Base-by-base conservation (phyloP, 1,284 basidiomycete genomes). In the Microbotryum intermedium region DNA sequence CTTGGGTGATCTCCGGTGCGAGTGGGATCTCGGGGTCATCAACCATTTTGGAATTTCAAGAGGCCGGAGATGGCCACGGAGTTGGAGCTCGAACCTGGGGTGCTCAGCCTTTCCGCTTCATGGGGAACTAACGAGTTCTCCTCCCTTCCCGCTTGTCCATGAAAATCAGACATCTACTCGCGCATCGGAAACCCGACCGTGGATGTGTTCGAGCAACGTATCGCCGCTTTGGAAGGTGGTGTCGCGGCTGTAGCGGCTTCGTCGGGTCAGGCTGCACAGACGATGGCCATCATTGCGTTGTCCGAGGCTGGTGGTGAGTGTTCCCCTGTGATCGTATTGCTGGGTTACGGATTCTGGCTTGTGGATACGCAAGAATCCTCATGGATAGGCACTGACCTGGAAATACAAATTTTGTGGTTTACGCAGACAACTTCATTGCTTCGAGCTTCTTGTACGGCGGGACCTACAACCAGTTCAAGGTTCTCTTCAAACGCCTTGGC, bases 381-480 rank as follows among this genome's bases (percentile, higher is more conserved):
- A n/a, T n/a, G n/a, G n/a, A n/a, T n/a, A n/a, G n/a, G n/a, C n/a
- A n/a, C 34, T 39, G 34, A 39, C 6, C 34, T 5, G 34, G 34
- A 16, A 39, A 2, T n/a, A 87, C 3, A 80, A 88, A 56, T 75
- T 81, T 73, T 28, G 16, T 3, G 62, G 73, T 78, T n/a, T 88
- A 88, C 34, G 16, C 34, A 7, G 87, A 91, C 74, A 90, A 91
- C 75, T 87, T 91, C 65, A 82, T 90, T 9, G 82, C 84, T 2
- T 83, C 84, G 78, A 81, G 82, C 4, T 81, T 78, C 69, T 75
- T 87, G 6, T 87, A 86, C 61, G 85, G 85, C 53, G 84, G 82
- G 82, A 90, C 87, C 6, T 91, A 86, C 78, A 93, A 92, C 71
- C 89, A 91, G 73, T 85, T 92, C 78, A 91, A 90, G 79, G 84